Conservation (phyloP, 2,329 filamentous ascomycete genomes). For the Didymella segeticola region DNA sequence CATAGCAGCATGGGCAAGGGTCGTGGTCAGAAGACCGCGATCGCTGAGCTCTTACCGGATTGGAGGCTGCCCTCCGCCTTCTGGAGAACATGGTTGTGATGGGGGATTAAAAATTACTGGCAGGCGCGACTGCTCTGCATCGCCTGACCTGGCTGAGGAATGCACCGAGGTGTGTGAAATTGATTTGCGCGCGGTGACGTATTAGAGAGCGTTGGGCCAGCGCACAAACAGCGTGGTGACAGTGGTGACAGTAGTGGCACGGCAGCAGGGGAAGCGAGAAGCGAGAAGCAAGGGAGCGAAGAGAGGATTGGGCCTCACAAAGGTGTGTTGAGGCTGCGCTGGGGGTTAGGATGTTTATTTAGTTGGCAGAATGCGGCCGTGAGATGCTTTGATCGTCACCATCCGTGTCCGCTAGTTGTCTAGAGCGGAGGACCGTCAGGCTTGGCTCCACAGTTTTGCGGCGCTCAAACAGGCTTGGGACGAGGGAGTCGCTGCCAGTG, state of each 20-base stretch:
- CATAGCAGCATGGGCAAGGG: conserved; percentile 25
- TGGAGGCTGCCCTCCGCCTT: conserved; percentile 41
- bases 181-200: conserved; percentile 23
- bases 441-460: conserved; percentile 1
- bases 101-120: conserved; percentile 30
- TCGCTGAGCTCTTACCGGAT: conserved; percentile 34
- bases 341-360: conserved; percentile 7
- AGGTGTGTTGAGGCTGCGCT: conserved; percentile 9
- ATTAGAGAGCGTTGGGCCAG: conserved; percentile 14
- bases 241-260: conserved; percentile 12
- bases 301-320: conserved; percentile 5
- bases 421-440: conserved; percentile 13
- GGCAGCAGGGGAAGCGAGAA: conserved; percentile 7
- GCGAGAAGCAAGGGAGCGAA: neutral
- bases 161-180: conserved; percentile 12
- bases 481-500: conserved; percentile 6
- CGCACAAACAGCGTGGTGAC: conserved; percentile 13
- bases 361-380: conserved; percentile 12
- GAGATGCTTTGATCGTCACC: conserved; percentile 14
- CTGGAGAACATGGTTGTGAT: conserved; percentile 40
- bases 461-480: neutral
- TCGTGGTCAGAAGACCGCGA: conserved; percentile 14
- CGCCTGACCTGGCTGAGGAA: conserved; percentile 13
- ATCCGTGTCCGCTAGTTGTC: conserved; percentile 1
- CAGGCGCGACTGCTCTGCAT: conserved; percentile 34